These are phyloP conservation scores for Neophaeococcomyces mojaviensis DNA, from an alignment of 2,329 filamentous ascomycete genomes.

Conservation along the genomic window DNA sequence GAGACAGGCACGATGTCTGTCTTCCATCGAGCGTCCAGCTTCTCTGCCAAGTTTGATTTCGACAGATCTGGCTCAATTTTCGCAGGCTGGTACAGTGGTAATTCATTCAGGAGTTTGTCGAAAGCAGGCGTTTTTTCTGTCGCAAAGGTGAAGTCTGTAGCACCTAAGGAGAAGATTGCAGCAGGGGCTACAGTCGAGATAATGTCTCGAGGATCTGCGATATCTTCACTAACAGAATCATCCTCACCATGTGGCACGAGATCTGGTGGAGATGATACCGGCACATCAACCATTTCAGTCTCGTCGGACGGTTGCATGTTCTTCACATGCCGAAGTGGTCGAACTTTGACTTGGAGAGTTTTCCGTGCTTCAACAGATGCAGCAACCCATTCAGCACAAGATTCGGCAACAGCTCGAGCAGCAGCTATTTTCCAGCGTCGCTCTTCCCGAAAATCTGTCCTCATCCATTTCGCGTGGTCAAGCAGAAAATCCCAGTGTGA, in stretches of 20 bases:
- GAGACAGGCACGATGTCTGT: slow-evolving; percentile 74
- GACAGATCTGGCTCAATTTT: slow-evolving; percentile 43
- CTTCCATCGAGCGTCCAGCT: slow-evolving; percentile 64
- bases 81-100: slow-evolving; percentile 68
- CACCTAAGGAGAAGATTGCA: slow-evolving; percentile 73
- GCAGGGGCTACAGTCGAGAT: slow-evolving; percentile 53
- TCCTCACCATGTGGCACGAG: slow-evolving; percentile 57
- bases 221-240: slow-evolving; percentile 46
- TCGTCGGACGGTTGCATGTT: slow-evolving; percentile 23
- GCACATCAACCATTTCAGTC: slow-evolving; percentile 17
- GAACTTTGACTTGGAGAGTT: slow-evolving; percentile 60
- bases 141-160: slow-evolving; percentile 73
- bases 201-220: slow-evolving; percentile 32
- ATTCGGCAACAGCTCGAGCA: slow-evolving; percentile 70
- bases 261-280: slow-evolving; percentile 55
- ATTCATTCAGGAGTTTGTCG: slow-evolving; percentile 68
- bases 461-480: slow-evolving; percentile 95
- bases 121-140: slow-evolving; percentile 66
- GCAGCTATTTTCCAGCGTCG: slow-evolving; percentile 84
- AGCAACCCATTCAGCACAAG: slow-evolving; percentile 75
- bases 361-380: slow-evolving; percentile 56
- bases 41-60: slow-evolving; percentile 31
- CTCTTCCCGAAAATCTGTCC: slow-evolving; percentile 90
- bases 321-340: slow-evolving; percentile 35
- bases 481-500: slow-evolving; percentile 82